Conservation (phyloP, 1,284 basidiomycete genomes). For the Ceratobasidium theobromae region DNA sequence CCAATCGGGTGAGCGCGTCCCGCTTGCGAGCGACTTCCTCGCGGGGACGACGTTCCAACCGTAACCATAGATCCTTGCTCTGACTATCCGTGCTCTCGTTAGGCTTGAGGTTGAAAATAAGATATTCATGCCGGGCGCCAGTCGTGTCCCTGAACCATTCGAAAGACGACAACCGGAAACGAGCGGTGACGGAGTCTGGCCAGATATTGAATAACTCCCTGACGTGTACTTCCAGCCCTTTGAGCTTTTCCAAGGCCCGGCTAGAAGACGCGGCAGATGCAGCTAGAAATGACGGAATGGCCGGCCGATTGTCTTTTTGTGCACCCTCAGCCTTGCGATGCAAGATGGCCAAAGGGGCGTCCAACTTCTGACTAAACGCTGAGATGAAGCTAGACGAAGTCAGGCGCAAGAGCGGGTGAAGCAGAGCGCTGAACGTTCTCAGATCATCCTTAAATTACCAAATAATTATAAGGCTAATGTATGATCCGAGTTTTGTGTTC, state of each 20-base stretch:
- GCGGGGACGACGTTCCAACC: constrained; percentile 11
- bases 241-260: background rate
- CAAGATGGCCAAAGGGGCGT: background rate
- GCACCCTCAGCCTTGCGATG: background rate
- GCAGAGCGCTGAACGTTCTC: background rate
- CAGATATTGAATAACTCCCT: background rate
- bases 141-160: constrained; percentile 12
- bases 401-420: background rate
- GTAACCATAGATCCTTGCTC: background rate
- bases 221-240: background rate
- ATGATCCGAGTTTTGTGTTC: no score
- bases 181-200: background rate
- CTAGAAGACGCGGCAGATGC: background rate
- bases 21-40: background rate
- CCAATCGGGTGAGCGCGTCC: background rate
- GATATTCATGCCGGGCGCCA: constrained; percentile 13
- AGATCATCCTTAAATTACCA: background rate
- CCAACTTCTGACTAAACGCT: background rate
- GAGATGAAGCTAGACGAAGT: background rate
- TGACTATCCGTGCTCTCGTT: background rate
- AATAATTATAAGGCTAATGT: no score
- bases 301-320: background rate
- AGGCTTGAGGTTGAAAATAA: background rate
- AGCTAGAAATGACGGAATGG: background rate
- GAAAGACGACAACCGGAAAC: background rate